Evolutionary conservation across 2,329 filamentous ascomycete species (phyloP), one percentile per base, ranked within the genome.

Genomic region (Beauveria pseudobassiana): DNA sequence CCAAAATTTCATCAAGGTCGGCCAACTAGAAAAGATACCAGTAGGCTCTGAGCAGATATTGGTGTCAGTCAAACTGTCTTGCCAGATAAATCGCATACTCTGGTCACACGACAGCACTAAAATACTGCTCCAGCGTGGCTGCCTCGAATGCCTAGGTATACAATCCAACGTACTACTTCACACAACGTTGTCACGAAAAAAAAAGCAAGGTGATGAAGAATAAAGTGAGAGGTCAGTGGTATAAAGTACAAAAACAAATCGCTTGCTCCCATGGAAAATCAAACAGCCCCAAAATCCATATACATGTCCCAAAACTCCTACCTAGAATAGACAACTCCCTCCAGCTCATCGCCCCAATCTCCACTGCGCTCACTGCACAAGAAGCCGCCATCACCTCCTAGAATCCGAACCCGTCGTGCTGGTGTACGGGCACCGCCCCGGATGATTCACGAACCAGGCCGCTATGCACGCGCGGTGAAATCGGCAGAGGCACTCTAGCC

Each of bases 401-500:
- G 64, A 79, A 84, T 42, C 82, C 83, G 71, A 80, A 83, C 59
- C 81, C 80, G 66, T 85, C 82, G 70, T 87, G 85, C 68, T 87
- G 84, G 70, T 88, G 86, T 43, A 88, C 82, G 1, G 86, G 67
- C 86, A 88, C 62, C 83, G 76, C 2, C 85, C 85, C 1, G 84
- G 85, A 63, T 86, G 83, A 57, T 79, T 78, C 62, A 81, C 76
- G 69, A 86, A 88, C 86, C 86, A 88, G 8, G 80, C 79, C 43
- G 77, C 76, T 64, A 88, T 87, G 69, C 86, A 88, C 22, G 74
- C 71, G 50, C 78, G 73, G 68, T 88, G 86, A 67, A 88, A 88
- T 20, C 84, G 79, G 69, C 86, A 88, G 28, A 88, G 77, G 67
- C 86, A 88, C 72, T 88, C 86, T 53, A 88, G 72, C 49, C 86